Evolutionary conservation across 176 grass and related monocot genomes (phyloP).

Genomic region (Phoenix dactylifera): DNA sequence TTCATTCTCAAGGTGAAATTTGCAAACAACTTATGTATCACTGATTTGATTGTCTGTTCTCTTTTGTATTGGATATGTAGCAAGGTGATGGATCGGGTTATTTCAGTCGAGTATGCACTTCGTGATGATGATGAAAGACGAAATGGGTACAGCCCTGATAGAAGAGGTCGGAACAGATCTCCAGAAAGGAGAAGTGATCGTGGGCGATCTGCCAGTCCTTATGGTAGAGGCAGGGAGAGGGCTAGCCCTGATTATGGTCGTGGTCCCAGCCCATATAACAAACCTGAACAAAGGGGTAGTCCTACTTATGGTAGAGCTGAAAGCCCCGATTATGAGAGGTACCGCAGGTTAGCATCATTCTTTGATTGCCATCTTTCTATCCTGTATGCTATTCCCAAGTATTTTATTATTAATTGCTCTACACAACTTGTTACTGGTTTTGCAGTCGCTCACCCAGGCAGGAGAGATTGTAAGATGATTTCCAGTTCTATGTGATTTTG

Average conservation of each 20-base stretch:
- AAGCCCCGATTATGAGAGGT: conserved; percentile 50
- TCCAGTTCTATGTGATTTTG: too few species aligned
- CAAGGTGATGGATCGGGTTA: conserved; percentile 76
- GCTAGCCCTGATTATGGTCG: conserved; percentile 28
- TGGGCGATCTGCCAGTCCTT: conserved; percentile 13
- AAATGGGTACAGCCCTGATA: conserved; percentile 72
- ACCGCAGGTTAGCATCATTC: conserved; percentile 22
- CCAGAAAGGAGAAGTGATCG: conserved; percentile 67
- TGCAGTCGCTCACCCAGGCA: too few species aligned
- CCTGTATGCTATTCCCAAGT: too few species aligned
- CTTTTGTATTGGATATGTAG: conserved; percentile 32
- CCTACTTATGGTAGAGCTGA: conserved; percentile 41
- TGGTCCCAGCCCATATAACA: conserved; percentile 38
- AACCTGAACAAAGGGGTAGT: conserved; percentile 36
- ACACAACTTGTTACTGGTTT: too few species aligned
- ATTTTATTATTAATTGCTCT: too few species aligned
- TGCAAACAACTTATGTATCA: too few species aligned
- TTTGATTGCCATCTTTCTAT: neutral
- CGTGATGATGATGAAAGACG: conserved; percentile 78
- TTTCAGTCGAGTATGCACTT: conserved; percentile 90
- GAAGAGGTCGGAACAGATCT: conserved; percentile 63
- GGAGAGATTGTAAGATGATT: too few species aligned
- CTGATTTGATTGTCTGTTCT: neutral
- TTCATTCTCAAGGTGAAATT: too few species aligned
- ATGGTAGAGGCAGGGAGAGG: conserved; percentile 22